These are phyloP conservation scores for Tolypocladium paradoxum DNA, from an alignment of 2,329 filamentous ascomycete species.

Conservation along the genomic window DNA sequence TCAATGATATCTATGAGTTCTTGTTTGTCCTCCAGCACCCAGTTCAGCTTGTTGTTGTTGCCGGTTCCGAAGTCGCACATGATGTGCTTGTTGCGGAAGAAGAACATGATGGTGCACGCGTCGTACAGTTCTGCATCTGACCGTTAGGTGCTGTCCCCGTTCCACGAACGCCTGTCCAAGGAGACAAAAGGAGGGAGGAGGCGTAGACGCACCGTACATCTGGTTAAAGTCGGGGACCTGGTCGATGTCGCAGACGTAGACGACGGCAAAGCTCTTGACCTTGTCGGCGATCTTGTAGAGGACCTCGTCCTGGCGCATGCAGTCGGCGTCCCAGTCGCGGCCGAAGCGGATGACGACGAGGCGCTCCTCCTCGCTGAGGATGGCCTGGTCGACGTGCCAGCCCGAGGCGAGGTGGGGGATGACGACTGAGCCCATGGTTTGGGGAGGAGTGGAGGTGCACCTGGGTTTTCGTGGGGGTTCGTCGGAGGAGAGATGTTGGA, in stretches of 20 bases:
- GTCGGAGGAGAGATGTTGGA: background rate
- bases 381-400: constrained; percentile 98
- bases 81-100: constrained; percentile 98
- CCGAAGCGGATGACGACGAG: constrained; percentile 92
- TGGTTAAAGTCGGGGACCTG: constrained; percentile 87
- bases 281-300: constrained; percentile 88
- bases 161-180: background rate
- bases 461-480: background rate
- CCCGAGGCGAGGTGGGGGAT: constrained; percentile 83
- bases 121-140: constrained; percentile 57
- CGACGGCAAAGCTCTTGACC: constrained; percentile 85
- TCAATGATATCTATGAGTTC: constrained; percentile 98
- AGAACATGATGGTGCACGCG: constrained; percentile 89
- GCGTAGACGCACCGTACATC: constrained; percentile 59
- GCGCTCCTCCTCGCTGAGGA: constrained; percentile 77
- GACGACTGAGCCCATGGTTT: constrained; percentile 66
- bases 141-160: background rate
- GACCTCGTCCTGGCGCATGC: constrained; percentile 73
- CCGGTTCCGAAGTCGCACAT: constrained; percentile 97
- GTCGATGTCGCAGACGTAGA: constrained; percentile 91
- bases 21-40: constrained; percentile 90
- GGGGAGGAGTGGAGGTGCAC: background rate
- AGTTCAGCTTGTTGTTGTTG: constrained; percentile 98
- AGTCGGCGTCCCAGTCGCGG: constrained; percentile 69
- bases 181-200: background rate